Evolutionary conservation across 169 alveolate species (phyloP).

Genomic region (Plasmodium inui): DNA sequence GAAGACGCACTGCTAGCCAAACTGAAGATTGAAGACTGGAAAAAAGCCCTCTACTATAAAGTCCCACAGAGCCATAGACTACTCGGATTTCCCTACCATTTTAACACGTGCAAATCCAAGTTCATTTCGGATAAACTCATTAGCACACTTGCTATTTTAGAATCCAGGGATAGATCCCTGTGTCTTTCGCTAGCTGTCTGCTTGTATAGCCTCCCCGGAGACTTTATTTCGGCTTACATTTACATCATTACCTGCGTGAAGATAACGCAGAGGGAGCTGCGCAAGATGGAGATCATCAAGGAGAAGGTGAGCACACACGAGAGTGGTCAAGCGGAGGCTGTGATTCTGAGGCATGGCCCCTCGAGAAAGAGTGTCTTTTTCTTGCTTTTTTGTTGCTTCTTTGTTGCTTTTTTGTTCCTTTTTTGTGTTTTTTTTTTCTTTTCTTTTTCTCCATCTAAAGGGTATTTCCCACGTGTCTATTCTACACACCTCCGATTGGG

Average conservation of each 20-base stretch:
- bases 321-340: not conserved
- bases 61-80: slow-evolving; percentile 86
- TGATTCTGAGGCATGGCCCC: not conserved
- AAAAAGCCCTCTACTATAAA: slow-evolving; percentile 81
- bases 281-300: slow-evolving; percentile 27
- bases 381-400: too few species aligned
- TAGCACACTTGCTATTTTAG: slow-evolving; percentile 62
- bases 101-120: slow-evolving; percentile 53
- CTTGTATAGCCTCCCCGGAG: slow-evolving; percentile 64
- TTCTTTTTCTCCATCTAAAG: not conserved
- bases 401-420: too few species aligned
- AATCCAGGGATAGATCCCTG: slow-evolving; percentile 57
- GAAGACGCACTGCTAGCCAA: slow-evolving; percentile 80
- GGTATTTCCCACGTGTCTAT: not conserved
- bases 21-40: slow-evolving; percentile 87
- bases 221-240: slow-evolving; percentile 31
- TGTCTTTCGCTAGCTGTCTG: slow-evolving; percentile 74
- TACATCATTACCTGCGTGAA: slow-evolving; percentile 63
- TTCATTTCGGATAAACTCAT: slow-evolving; percentile 67
- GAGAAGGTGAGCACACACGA: slow-evolving; percentile 30
- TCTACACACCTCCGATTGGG: not conserved
- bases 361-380: not conserved
- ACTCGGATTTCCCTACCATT: slow-evolving; percentile 77
- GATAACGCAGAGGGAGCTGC: slow-evolving; percentile 51
- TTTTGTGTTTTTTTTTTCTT: too few species aligned